Percentiles rank a stretch among this genome's conserved stretches.
Evolutionary conservation across 352 stramenopile species (phyloP).

Genomic region (Achlya hypogyna): DNA sequence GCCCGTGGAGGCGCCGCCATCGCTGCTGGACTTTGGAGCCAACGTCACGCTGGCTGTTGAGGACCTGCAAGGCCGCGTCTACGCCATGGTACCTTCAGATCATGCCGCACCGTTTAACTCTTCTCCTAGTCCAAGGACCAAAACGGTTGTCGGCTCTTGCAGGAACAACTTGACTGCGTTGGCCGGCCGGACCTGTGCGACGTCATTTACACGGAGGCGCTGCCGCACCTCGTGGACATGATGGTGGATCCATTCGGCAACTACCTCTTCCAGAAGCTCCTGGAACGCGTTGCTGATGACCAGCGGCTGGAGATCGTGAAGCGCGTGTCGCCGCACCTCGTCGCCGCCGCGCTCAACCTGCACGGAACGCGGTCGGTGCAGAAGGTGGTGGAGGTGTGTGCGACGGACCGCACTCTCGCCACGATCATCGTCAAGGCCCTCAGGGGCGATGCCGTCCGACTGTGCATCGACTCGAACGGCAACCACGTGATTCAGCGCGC

Average conservation of each 20-base stretch:
- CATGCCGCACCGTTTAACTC: neutral
- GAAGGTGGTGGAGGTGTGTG: constrained; percentile 96
- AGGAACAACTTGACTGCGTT: constrained; percentile 94
- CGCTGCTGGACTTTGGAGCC: constrained; percentile 8
- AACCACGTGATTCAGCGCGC: constrained; percentile 98
- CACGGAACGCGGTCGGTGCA: constrained; percentile 97
- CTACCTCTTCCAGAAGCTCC: constrained; percentile 98
- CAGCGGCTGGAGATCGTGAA: constrained; percentile 89
- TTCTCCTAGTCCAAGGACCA: constrained; percentile 85
- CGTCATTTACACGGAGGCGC: constrained; percentile 95
- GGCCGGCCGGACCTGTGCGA: constrained; percentile 86
- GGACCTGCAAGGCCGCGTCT: constrained; percentile 70
- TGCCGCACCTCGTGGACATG: constrained; percentile 93
- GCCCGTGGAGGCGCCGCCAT: neutral
- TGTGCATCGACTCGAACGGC: constrained; percentile 97
- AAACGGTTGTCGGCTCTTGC: constrained; percentile 94
- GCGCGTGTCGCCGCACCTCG: constrained; percentile 89
- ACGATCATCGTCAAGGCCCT: constrained; percentile 93
- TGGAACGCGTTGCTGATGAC: constrained; percentile 88
- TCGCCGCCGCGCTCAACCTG: constrained; percentile 94
- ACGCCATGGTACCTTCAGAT: constrained; percentile 36
- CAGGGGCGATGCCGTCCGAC: constrained; percentile 86
- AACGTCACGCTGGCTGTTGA: constrained; percentile 48
- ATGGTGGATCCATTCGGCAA: constrained; percentile 99
- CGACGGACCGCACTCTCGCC: constrained; percentile 59